These are phyloP conservation scores for Globisporangium abappressorium DNA, from an alignment of 352 stramenopile genomes.

Conservation along the genomic window DNA sequence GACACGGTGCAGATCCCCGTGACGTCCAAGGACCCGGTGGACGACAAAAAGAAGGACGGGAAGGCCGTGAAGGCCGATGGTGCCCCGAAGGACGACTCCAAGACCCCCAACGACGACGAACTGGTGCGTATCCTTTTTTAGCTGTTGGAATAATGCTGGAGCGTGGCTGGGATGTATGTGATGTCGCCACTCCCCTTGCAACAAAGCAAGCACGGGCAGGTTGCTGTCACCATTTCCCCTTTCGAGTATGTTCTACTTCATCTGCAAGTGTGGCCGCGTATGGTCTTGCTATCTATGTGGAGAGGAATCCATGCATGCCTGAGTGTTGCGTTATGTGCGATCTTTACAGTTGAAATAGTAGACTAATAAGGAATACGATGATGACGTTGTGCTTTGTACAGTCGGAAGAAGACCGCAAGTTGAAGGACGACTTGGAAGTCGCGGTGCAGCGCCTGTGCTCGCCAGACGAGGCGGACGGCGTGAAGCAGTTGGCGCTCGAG, in stretches of 20 bases:
- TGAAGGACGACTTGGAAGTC: constrained; percentile 92
- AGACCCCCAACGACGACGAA: constrained; percentile 47
- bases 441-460: constrained; percentile 83
- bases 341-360: constrained; percentile 4
- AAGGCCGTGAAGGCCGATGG: constrained; percentile 19
- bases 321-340: neutral
- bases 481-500: constrained; percentile 92
- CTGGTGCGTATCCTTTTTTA: constrained; percentile 39
- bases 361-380: neutral
- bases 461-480: constrained; percentile 45
- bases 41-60: constrained; percentile 38
- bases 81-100: constrained; percentile 26
- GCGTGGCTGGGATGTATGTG: neutral
- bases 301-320: neutral
- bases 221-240: neutral
- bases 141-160: neutral
- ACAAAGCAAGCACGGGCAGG: neutral
- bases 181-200: neutral
- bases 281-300: neutral
- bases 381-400: constrained; percentile 17
- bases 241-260: neutral
- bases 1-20: constrained; percentile 58
- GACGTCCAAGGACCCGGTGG: constrained; percentile 46
- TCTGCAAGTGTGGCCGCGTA: neutral
- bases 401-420: constrained; percentile 90